Base-by-base conservation (phyloP, 2,329 filamentous ascomycete genomes). In the Calonectria leucothoes region DNA sequence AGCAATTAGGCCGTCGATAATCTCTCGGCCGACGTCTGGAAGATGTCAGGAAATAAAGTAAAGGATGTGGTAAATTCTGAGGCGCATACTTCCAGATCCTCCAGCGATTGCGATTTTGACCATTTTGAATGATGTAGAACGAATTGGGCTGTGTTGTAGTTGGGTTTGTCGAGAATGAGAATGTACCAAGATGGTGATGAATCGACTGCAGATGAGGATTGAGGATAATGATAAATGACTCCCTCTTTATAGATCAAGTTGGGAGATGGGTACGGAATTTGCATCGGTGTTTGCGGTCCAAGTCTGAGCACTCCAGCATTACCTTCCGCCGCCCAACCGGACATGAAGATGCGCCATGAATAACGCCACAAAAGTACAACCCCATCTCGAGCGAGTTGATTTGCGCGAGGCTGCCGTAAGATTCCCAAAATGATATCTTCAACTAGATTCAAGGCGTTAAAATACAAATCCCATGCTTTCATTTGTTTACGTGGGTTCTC, bases 1-100 rank as follows among this genome's bases (percentile, higher is more conserved):
- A 4, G 85, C 85, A 3, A 89, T 77, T 0, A 91, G 83, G 4
- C 82, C 84, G 71, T 91, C 89, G 27, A 91, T 81, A 12, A 92
- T 78, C 77, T 91, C 89, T 51, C 82, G 84, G 2, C 87, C 88
- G 59, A 92, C 86, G 69, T 89, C 89, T 91, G 4, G 0, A 15
- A 12, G 8, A 12, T n/a, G 20, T 51, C 17, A 66, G 2, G 55
- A 11, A 51, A 4, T 37, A 23, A 31, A 25, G 23, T 2, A 6
- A 25, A 27, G 14, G 27, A 15, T 8, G 25, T 10, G 6, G 15
- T 10, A 3, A 25, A 2, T 25, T 1, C 6, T 10, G 10, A 12
- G 8, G 20, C 17, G 70, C 71, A 6, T 76, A 79, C 78, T 73
- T 17, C 78, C 75, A 2, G 78, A 71, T 39, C 78, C 78, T 35